Conservation (phyloP, 768 basidiomycete species). For the Tubosaeta brunneosetosa region DNA sequence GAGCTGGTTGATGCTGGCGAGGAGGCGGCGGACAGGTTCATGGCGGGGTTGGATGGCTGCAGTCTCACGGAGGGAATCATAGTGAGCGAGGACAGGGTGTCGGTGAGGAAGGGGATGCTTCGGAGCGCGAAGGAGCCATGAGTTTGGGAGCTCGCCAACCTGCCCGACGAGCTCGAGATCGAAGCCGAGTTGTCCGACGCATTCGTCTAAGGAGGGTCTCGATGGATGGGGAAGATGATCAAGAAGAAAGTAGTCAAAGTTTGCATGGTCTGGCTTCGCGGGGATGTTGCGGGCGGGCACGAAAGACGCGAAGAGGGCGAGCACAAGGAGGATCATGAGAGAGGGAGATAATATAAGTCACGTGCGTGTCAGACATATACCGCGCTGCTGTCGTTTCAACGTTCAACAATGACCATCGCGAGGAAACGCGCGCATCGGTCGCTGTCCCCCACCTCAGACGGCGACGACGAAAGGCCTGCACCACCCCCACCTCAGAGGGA, state of each 20-base stretch:
- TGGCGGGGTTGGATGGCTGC: conserved; percentile 34
- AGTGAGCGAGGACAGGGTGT: conserved; percentile 42
- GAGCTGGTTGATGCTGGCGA: conserved; percentile 56
- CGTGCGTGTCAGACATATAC: not conserved
- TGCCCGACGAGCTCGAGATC: conserved; percentile 88
- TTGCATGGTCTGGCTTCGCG: conserved; percentile 47
- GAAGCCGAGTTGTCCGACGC: conserved; percentile 57
- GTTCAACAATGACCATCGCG: conserved; percentile 17
- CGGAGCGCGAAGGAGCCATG: conserved; percentile 76
- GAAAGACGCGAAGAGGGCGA: conserved; percentile 6
- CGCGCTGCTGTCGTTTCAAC: not conserved
- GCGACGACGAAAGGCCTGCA: conserved; percentile 10
- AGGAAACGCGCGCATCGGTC: conserved; percentile 26
- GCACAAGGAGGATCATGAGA: conserved; percentile 11
- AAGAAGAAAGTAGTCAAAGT: conserved; percentile 80
- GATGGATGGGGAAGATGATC: conserved; percentile 53
- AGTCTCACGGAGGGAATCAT: conserved; percentile 39
- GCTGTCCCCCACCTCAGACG: conserved; percentile 12
- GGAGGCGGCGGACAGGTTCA: conserved; percentile 39
- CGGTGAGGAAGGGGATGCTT: conserved; percentile 25
- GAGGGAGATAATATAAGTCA: not conserved
- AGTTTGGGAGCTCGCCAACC: conserved; percentile 72
- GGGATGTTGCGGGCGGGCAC: conserved; percentile 7
- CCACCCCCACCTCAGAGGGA: conserved; percentile 7
- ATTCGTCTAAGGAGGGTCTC: conserved; percentile 54